phyloP scores from a whole-genome alignment of 2,329 filamentous ascomycete genomes.

The Paecilomyces sp. region DNA sequence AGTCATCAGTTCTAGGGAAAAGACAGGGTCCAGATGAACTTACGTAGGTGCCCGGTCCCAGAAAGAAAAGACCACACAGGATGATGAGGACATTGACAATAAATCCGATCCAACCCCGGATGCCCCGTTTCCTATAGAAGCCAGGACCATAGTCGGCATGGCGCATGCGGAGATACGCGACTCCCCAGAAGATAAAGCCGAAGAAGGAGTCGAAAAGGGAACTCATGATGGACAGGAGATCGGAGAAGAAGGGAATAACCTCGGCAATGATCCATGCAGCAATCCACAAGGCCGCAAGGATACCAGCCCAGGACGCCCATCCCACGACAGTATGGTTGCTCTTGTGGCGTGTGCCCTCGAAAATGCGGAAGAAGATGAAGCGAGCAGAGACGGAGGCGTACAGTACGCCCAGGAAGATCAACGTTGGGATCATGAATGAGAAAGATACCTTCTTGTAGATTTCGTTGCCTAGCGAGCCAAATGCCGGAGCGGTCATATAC shows the following conservation, averaged over 20 bases:
- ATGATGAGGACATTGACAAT: constrained; percentile 67
- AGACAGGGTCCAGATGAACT: constrained; percentile 14
- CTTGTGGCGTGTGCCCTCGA: constrained; percentile 72
- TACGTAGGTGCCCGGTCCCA: constrained; percentile 72
- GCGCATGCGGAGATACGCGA: constrained; percentile 41
- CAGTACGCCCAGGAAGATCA: constrained; percentile 84
- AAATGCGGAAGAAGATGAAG: constrained; percentile 87
- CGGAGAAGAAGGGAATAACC: constrained; percentile 88
- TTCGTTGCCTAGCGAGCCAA: constrained; percentile 68
- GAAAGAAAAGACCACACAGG: constrained; percentile 67
- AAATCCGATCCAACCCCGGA: constrained; percentile 36
- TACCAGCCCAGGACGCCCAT: constrained; percentile 70
- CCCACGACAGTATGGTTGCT: constrained; percentile 72
- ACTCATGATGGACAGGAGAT: constrained; percentile 50
- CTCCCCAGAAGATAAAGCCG: constrained; percentile 80
- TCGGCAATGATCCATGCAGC: constrained; percentile 87
- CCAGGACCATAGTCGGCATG: constrained; percentile 30
- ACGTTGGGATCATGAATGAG: constrained; percentile 90
- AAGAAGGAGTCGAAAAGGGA: constrained; percentile 74
- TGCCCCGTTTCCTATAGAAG: constrained; percentile 34
- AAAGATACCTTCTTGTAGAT: constrained; percentile 82
- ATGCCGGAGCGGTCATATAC: constrained; percentile 81
- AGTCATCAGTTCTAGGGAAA: constrained; percentile 32
- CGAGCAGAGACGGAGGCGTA: constrained; percentile 86
- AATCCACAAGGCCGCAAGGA: constrained; percentile 63